A percentile compares a stretch with the other conserved stretches of the same genome.
phyloP scores from a whole-genome alignment of 192 early-diverging fungal species.

The Coemansia sp. region DNA sequence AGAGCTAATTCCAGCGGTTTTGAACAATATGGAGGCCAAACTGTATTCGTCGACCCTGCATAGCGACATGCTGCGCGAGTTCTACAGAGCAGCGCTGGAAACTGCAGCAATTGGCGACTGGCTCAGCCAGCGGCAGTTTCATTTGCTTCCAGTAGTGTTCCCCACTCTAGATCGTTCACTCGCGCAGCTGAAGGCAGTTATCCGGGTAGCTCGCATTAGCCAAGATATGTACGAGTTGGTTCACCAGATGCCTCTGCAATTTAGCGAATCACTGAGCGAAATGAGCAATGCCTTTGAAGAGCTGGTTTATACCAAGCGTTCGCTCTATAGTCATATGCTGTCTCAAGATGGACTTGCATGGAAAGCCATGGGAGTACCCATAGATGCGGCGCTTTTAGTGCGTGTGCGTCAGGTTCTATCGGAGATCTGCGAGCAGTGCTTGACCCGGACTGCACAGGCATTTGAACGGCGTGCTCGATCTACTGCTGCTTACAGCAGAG shows the following conservation, averaged over 20 bases:
- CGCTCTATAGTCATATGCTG: constrained; percentile 31
- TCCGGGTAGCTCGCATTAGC: constrained; percentile 25
- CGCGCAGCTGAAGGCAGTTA: constrained; percentile 21
- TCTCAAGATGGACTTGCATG: constrained; percentile 39
- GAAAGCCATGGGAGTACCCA: constrained; percentile 41
- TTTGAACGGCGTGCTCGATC: constrained; percentile 43
- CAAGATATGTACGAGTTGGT: constrained; percentile 40
- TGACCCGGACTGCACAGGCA: constrained; percentile 25
- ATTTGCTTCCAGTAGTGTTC: constrained; percentile 20
- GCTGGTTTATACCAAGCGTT: constrained; percentile 19
- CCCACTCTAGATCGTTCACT: constrained; percentile 24
- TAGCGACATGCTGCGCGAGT: constrained; percentile 28
- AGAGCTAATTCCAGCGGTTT: constrained; percentile 19
- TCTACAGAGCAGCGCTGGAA: constrained; percentile 31
- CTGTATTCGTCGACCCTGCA: constrained; percentile 6
- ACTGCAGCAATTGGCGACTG: constrained; percentile 36
- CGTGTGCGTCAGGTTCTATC: constrained; percentile 37
- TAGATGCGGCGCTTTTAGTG: constrained; percentile 26
- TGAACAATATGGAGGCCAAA: constrained; percentile 10
- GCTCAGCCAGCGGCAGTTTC: constrained; percentile 32
- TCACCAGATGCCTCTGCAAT: constrained; percentile 17
- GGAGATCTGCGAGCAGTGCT: constrained; percentile 24
- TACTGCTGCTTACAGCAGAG: constrained; percentile 26
- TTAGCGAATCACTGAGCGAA: constrained; percentile 17
- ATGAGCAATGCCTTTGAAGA: constrained; percentile 39